Evolutionary conservation across 352 stramenopile genomes (phyloP).

Genomic region (Globisporangium cystogenes): DNA sequence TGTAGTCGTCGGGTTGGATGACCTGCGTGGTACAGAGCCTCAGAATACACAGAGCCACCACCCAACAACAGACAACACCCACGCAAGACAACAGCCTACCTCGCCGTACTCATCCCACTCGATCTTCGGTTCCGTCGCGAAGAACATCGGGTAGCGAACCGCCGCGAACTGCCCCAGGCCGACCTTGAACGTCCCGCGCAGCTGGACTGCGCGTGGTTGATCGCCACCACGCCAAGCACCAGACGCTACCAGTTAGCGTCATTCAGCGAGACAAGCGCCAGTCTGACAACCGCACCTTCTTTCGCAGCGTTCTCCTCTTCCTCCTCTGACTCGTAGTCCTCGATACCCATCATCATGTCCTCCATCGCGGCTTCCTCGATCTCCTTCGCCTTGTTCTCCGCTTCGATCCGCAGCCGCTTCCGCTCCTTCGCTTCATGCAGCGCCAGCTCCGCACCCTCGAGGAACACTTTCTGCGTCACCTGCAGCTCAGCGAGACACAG

Average conservation of each 20-base stretch:
- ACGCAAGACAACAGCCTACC: conserved; percentile 15
- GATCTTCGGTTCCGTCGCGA: conserved; percentile 78
- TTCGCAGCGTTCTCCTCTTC: conserved; percentile 70
- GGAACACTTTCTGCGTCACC: conserved; percentile 59
- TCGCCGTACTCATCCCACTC: conserved; percentile 90
- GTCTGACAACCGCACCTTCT: conserved; percentile 27
- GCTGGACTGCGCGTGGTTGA: conserved; percentile 42
- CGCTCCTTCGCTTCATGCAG: conserved; percentile 84
- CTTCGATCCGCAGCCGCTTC: conserved; percentile 73
- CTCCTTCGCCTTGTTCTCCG: conserved; percentile 85
- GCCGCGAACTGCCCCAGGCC: conserved; percentile 80
- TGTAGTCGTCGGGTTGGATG: conserved; percentile 81
- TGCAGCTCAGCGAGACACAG: conserved; percentile 1
- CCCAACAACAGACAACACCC: background rate
- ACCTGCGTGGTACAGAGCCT: no score
- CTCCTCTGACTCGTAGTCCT: conserved; percentile 83
- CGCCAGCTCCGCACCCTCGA: conserved; percentile 84
- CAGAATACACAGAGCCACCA: no score
- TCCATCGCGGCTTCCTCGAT: conserved; percentile 88
- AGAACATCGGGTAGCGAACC: conserved; percentile 87
- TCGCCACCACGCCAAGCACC: background rate
- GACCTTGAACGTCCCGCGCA: conserved; percentile 84
- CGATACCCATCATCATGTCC: conserved; percentile 90
- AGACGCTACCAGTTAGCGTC: background rate
- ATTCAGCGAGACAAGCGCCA: background rate